Evolutionary conservation across 352 stramenopile genomes (phyloP), one percentile per base, ranked within the genome.

Genomic region (Blastocystis sp.): DNA sequence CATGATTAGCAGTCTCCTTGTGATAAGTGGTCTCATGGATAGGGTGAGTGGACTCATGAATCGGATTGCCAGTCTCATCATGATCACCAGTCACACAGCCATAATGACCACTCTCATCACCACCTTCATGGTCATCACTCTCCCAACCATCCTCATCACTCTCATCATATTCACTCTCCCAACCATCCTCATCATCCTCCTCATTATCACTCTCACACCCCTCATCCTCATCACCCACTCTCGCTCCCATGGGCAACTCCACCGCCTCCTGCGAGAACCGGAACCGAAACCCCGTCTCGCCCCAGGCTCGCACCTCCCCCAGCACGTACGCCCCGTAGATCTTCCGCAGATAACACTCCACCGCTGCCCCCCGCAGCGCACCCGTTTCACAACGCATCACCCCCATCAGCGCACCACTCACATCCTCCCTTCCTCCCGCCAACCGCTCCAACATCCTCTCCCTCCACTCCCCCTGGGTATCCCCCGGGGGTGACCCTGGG

Each of bases 251-350:
- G 42, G 75, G 75, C 3, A 85, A 21, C 63, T 85, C 75, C 2
- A 38, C n/a, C 3, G 36, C 32, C 64, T 84, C 54, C 11, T 67
- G 36, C 29, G 67, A 34, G 40, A 84, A 84, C 24, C 84, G 44
- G 63, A 87, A 73, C 38, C 27, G 84, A 21, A 87, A 61, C 18
- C 32, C 57, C 24, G 59, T 44, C 18, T 34, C 34, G n/a, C 18
- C 77, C 49, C 79, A 84, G 4, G 34, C 8, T 21, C 48, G 14
- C 6, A 96, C 49, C 46, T 87, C 61, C 9, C 89, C 88, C 2
- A 96, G 90, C 42, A 89, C 87, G 88, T 96, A 92, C 32, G 91
- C 91, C 49, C 90, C 76, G 77, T 96, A 95, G 18, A 94, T 89
- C 85, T 92, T 91, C 46, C 91, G 87, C 8, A 92, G 85, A 88